Percentiles rank a stretch among this genome's conserved stretches.
Evolutionary conservation across 2,329 filamentous ascomycete species (phyloP).

Genomic region (Paecilomyces formosus): DNA sequence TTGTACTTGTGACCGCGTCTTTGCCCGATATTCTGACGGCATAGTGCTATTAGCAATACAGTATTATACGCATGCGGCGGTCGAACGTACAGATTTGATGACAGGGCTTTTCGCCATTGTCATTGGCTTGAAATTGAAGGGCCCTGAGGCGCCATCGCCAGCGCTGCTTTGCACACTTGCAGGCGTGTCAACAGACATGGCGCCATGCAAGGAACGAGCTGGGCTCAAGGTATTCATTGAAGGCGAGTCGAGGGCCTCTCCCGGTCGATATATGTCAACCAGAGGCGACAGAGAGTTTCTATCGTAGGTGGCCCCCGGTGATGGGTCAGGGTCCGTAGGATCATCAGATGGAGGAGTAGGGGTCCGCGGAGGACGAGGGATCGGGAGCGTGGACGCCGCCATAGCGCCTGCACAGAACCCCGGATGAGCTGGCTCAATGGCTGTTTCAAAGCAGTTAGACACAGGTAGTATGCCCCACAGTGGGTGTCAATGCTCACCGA

Average conservation of each 20-base stretch:
- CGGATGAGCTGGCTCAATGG: neutral
- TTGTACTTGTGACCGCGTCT: constrained; percentile 96
- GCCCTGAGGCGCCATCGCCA: constrained; percentile 37
- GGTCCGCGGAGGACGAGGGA: constrained; percentile 55
- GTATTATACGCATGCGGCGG: neutral
- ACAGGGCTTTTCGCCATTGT: constrained; percentile 66
- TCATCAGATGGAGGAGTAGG: constrained; percentile 57
- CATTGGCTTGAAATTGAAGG: constrained; percentile 92
- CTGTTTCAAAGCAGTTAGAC: neutral
- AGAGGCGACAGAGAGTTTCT: constrained; percentile 43
- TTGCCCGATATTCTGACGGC: constrained; percentile 70
- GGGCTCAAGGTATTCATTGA: constrained; percentile 22
- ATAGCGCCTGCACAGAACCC: constrained; percentile 29
- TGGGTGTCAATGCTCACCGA: neutral
- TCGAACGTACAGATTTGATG: constrained; percentile 59
- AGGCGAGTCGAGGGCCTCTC: constrained; percentile 11
- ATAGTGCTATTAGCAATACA: constrained; percentile 12
- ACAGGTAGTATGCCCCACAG: neutral
- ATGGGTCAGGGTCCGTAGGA: constrained; percentile 11
- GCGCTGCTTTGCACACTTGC: constrained; percentile 18
- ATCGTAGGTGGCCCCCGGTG: constrained; percentile 31
- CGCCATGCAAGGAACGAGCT: constrained; percentile 27
- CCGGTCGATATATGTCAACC: constrained; percentile 28
- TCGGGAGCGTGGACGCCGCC: constrained; percentile 52
- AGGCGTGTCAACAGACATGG: constrained; percentile 21